These are phyloP conservation scores for Leccinum subgranulosum DNA, from an alignment of 768 basidiomycete genomes.

Conservation along the genomic window DNA sequence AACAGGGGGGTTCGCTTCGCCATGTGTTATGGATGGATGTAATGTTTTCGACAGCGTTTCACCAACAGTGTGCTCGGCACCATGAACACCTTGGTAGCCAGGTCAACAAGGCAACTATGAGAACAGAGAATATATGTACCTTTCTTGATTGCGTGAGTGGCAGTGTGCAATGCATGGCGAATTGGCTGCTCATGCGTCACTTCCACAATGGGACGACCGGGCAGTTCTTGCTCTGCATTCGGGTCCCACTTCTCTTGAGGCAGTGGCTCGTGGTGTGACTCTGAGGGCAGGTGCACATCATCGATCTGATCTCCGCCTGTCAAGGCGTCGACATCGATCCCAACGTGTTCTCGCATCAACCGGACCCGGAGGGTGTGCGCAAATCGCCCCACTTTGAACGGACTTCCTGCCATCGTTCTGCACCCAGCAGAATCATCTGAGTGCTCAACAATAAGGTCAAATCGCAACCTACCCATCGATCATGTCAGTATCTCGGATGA, in stretches of 20 bases:
- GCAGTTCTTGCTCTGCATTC: slow-evolving; percentile 59
- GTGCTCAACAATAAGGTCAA: background rate
- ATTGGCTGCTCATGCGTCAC: slow-evolving; percentile 36
- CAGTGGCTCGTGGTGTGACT: slow-evolving; percentile 40
- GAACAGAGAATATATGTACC: slow-evolving; percentile 35
- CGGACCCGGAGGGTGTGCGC: slow-evolving; percentile 92
- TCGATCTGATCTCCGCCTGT: slow-evolving; percentile 62
- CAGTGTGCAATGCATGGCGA: slow-evolving; percentile 34
- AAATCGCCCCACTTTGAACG: slow-evolving; percentile 95
- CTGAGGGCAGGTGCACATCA: slow-evolving; percentile 44
- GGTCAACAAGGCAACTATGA: slow-evolving; percentile 2
- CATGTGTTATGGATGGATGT: slow-evolving; percentile 29
- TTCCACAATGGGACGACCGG: slow-evolving; percentile 41
- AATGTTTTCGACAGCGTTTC: slow-evolving; percentile 35
- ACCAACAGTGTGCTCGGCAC: slow-evolving; percentile 36
- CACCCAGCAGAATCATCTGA: background rate
- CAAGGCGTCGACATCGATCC: slow-evolving; percentile 89
- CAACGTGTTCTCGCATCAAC: slow-evolving; percentile 95
- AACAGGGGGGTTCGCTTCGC: background rate
- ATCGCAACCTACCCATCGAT: slow-evolving; percentile 71
- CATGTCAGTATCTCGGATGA: slow-evolving; percentile 97
- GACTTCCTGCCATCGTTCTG: slow-evolving; percentile 91
- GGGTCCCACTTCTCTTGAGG: slow-evolving; percentile 70
- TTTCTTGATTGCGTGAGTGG: slow-evolving; percentile 43
- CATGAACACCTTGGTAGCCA: slow-evolving; percentile 38